Base-by-base conservation (phyloP, 139 green algal genomes). In the Picocystis salinarum region DNA sequence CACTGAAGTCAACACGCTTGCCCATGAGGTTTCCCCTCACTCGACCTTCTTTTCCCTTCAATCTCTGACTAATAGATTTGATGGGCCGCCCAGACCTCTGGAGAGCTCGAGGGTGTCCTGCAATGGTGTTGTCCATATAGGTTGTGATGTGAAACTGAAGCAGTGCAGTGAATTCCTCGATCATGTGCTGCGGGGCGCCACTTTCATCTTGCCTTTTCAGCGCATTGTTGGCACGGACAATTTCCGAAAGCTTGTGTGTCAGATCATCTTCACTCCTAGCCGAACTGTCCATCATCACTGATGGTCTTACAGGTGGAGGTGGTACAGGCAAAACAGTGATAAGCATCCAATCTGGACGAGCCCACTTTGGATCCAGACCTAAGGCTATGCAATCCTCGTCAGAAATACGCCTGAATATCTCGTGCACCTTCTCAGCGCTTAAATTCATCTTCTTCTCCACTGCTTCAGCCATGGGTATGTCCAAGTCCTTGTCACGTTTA, bases 1-100 rank as follows among this genome's bases (percentile, higher is more conserved):
- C 87, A 2, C 78, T 93, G 53, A 97, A 99, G 76, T 99, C 89
- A 17, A 99, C 89, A 34, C 89, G 82, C 77, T 99, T 99, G 50
- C 89, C 89, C 89, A 99, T 99, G 6, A 99, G 73, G 75, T 99
- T 99, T 52, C 89, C 89, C 15, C 88, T 70, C 60, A 96, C 83
- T 33, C 87, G 77, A 2, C 91, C 90, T 40, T 76, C 53, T 63
- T 91, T 92, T 18, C 48, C 62, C 64, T 91, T 91, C 6, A 92
- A 61, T 19, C 82, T 61, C 71, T 95, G 71, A 31, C 61, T 77
- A 61, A 97, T 93, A 30, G 77, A 90, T 72, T 94, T 93, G 74
- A 96, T 88, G 37, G 85, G 80, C 13, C 85, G 58, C 2, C 64
- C 65, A 2, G 44, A 59, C 24, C 65, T 42, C 41, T 67, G 56